A percentile compares a stretch with the other conserved stretches of the same genome.
phyloP scores from a whole-genome alignment of 345 rosid genomes.

The Syzygium aromaticum region DNA sequence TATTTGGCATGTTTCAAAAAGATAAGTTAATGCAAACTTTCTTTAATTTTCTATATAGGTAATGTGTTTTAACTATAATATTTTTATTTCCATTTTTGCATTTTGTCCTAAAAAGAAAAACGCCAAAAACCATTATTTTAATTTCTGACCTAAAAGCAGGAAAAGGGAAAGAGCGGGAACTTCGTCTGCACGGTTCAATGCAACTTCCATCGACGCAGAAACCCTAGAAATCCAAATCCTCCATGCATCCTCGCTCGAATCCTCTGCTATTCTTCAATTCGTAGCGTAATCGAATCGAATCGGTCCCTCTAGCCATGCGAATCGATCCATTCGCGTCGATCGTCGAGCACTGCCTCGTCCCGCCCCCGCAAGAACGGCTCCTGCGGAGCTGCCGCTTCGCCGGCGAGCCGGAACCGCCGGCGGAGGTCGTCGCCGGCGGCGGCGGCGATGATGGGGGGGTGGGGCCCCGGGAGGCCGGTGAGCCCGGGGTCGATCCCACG shows the following conservation, averaged over 20 bases:
- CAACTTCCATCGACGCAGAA: background rate
- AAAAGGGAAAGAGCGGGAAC: background rate
- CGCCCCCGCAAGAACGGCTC: slow-evolving; percentile 12
- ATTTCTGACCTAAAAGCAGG: background rate
- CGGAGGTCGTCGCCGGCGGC: background rate
- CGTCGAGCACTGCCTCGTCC: slow-evolving; percentile 5
- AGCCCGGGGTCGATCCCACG: slow-evolving; percentile 10
- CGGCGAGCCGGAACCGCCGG: background rate
- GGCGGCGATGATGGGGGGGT: background rate
- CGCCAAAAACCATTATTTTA: background rate
- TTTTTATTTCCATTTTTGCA: background rate
- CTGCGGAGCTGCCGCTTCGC: slow-evolving; percentile 5
- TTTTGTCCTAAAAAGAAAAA: background rate
- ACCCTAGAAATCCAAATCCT: background rate
- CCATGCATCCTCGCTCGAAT: background rate
- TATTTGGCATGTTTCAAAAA: background rate
- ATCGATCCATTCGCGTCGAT: slow-evolving; percentile 8
- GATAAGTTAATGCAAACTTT: background rate
- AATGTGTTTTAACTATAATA: background rate
- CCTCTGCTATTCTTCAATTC: background rate
- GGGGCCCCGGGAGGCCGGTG: background rate
- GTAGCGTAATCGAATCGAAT: background rate
- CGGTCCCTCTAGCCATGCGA: background rate
- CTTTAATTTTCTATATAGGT: background rate
- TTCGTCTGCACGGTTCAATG: background rate